phyloP scores from a whole-genome alignment of 2,329 filamentous ascomycete genomes.

The Arthrobotrys megalospora region DNA sequence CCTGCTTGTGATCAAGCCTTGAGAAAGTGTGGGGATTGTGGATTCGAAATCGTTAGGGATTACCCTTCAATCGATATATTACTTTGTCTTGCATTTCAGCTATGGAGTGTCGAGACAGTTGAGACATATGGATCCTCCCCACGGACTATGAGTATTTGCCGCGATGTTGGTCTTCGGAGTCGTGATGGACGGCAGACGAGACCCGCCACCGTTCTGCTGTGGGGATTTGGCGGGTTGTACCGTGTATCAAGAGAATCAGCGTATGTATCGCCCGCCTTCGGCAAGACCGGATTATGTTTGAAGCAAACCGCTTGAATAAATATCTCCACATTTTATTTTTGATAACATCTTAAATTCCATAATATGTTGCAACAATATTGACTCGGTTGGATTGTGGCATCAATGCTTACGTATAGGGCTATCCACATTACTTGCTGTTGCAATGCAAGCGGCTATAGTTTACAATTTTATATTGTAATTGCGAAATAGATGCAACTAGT shows the following conservation, averaged over 20 bases:
- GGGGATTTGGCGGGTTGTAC: conserved; percentile 23
- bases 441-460: conserved; percentile 39
- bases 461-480: conserved; percentile 38
- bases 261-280: neutral
- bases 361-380: conserved; percentile 11
- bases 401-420: conserved; percentile 26
- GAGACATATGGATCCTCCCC: conserved; percentile 36
- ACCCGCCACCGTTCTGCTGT: conserved; percentile 11
- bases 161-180: conserved; percentile 16
- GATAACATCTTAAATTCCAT: neutral
- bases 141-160: conserved; percentile 20
- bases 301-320: neutral
- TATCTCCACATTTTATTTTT: conserved; percentile 7
- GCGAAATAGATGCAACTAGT: conserved; percentile 18
- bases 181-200: conserved; percentile 14
- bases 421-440: conserved; percentile 3
- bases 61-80: conserved; percentile 25
- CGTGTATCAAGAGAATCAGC: neutral
- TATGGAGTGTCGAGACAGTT: conserved; percentile 11
- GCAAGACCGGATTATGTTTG: conserved; percentile 14
- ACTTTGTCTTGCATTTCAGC: conserved; percentile 33
- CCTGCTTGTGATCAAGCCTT: conserved; percentile 39
- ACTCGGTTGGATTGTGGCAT: neutral
- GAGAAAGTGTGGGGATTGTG: conserved; percentile 26
- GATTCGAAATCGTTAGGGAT: conserved; percentile 19